Evolutionary conservation across 805 yeast species (phyloP).

Genomic region (Ogataea nonfermentans): DNA sequence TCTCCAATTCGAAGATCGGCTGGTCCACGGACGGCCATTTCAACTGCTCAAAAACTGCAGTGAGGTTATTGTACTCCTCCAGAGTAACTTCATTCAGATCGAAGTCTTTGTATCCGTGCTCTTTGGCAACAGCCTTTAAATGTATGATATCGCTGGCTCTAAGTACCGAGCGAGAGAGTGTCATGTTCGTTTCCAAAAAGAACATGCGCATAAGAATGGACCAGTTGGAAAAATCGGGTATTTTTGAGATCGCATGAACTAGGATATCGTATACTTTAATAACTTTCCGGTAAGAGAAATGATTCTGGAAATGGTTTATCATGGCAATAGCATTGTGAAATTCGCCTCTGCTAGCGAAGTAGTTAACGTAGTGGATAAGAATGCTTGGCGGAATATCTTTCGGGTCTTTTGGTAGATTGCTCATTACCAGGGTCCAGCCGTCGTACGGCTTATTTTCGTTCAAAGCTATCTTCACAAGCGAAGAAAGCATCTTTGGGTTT

Average conservation of each 20-base stretch:
- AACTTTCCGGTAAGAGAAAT: constrained; percentile 12
- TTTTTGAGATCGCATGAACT: constrained; percentile 8
- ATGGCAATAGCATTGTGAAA: constrained; percentile 24
- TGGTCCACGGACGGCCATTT: constrained; percentile 12
- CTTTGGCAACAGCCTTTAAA: constrained; percentile 7
- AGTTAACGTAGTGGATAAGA: constrained; percentile 14
- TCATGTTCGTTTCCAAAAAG: constrained; percentile 18
- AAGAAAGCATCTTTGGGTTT: constrained; percentile 10
- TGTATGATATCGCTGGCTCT: not conserved
- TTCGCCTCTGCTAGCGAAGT: constrained; percentile 17
- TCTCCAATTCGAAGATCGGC: constrained; percentile 15
- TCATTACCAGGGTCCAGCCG: constrained; percentile 16
- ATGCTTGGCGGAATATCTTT: constrained; percentile 9
- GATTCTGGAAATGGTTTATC: constrained; percentile 16
- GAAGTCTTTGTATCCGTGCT: constrained; percentile 11
- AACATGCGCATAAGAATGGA: constrained; percentile 20
- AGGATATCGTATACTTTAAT: constrained; percentile 17
- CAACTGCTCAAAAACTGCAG: constrained; percentile 9
- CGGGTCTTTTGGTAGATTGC: not conserved
- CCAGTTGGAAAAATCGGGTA: constrained; percentile 21
- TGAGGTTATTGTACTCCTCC: constrained; percentile 13
- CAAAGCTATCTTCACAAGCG: constrained; percentile 12
- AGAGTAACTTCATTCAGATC: constrained; percentile 8
- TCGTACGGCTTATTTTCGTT: constrained; percentile 11
- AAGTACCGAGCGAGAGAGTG: constrained; percentile 5